phyloP scores from a whole-genome alignment of 2,329 filamentous ascomycete genomes.

The Hypocreales sp. region DNA sequence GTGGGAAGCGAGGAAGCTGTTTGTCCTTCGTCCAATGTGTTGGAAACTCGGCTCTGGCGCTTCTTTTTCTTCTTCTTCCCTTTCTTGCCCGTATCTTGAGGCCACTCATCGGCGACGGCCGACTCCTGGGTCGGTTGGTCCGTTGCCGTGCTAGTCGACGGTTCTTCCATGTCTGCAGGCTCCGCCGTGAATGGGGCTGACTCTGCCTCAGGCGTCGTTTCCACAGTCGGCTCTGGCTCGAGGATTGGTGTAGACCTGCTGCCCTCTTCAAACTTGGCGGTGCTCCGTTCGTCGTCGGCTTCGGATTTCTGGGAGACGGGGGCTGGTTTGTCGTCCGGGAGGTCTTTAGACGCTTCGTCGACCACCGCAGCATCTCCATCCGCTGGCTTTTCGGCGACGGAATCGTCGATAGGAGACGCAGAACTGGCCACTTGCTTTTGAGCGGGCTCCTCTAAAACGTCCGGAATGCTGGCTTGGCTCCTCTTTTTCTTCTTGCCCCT shows the following conservation, averaged over 20 bases:
- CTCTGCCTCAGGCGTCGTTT: background rate
- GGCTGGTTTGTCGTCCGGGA: too few species aligned
- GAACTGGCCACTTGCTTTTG: conserved; percentile 1
- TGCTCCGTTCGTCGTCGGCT: too few species aligned
- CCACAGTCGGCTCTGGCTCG: conserved; percentile 1
- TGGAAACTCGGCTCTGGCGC: conserved; percentile 1
- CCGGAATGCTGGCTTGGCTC: conserved; percentile 5
- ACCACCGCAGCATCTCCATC: too few species aligned
- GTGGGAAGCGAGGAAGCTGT: background rate
- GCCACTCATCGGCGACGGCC: conserved; percentile 1
- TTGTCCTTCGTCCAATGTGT: background rate
- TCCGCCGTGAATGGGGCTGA: background rate
- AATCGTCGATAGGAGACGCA: too few species aligned
- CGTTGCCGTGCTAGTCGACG: background rate
- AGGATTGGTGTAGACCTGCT: too few species aligned
- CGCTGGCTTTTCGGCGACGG: too few species aligned
- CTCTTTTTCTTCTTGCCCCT: conserved; percentile 19
- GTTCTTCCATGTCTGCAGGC: conserved; percentile 1
- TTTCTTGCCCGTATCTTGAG: conserved; percentile 3
- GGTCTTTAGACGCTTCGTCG: too few species aligned
- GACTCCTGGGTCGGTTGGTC: background rate
- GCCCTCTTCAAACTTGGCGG: too few species aligned
- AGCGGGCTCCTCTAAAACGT: conserved; percentile 2
- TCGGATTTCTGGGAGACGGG: too few species aligned
- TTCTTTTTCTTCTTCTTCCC: conserved; percentile 7